Evolutionary conservation across 345 rosid genomes (phyloP).

Genomic region (Geranium rotundifolium): DNA sequence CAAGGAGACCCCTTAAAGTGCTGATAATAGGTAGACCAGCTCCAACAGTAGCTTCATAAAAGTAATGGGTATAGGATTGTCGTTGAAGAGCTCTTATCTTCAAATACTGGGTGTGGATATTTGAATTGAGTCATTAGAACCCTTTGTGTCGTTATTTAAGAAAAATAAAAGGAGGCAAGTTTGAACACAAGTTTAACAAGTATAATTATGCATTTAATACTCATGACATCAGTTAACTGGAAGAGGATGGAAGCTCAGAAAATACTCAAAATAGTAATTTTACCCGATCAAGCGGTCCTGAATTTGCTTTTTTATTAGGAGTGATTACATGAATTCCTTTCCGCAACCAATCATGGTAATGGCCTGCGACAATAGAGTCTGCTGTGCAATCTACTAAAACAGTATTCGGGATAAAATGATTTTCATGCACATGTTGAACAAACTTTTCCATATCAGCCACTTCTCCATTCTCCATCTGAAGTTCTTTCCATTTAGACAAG

Average conservation of each 20-base stretch:
- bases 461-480: conserved; percentile 52
- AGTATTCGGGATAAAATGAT: conserved; percentile 86
- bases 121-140: conserved; percentile 3
- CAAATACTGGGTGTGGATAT: conserved; percentile 47
- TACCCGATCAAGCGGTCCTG: conserved; percentile 98
- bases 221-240: not conserved
- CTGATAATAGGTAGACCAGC: conserved; percentile 98
- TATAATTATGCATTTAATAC: not conserved
- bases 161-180: too few species aligned
- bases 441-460: conserved; percentile 73
- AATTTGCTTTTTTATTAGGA: conserved; percentile 94
- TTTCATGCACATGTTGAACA: conserved; percentile 69
- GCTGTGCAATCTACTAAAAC: conserved; percentile 97
- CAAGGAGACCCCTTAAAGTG: conserved; percentile 91
- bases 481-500: conserved; percentile 78
- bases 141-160: not conserved
- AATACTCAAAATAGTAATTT: not conserved
- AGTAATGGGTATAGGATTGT: conserved; percentile 91
- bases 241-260: not conserved
- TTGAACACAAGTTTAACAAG: not conserved
- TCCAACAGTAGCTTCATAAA: conserved; percentile 98
- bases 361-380: conserved; percentile 61
- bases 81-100: conserved; percentile 90
- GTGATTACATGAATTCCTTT: conserved; percentile 93
- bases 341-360: conserved; percentile 79